Conservation (phyloP, 768 basidiomycete genomes). For the Xerocomellus amylosporus region DNA sequence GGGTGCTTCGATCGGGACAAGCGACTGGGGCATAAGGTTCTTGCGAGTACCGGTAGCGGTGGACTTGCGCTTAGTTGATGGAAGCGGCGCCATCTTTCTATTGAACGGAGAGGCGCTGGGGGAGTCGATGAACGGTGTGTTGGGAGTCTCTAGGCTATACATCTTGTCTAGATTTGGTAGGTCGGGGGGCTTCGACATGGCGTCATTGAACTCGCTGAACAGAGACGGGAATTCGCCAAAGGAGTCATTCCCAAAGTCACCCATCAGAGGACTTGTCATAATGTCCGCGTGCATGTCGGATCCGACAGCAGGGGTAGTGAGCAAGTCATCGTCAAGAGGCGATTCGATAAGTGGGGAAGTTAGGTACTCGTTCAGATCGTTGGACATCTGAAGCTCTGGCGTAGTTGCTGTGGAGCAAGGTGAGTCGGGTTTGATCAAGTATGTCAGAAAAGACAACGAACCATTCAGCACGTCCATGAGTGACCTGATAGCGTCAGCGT, state of each 20-base stretch:
- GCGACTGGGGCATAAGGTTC: conserved; percentile 59
- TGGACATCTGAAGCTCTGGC: conserved; percentile 37
- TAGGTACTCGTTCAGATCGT: conserved; percentile 41
- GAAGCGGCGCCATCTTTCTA: conserved; percentile 11
- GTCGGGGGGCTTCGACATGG: conserved; percentile 13
- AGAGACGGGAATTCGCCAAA: conserved; percentile 35
- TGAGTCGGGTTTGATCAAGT: background rate
- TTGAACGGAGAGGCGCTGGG: conserved; percentile 31
- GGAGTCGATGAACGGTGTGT: conserved; percentile 47
- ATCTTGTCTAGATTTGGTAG: conserved; percentile 35
- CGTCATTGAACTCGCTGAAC: conserved; percentile 23
- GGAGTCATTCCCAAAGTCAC: conserved; percentile 33
- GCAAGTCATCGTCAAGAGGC: conserved; percentile 44
- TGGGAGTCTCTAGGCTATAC: conserved; percentile 48
- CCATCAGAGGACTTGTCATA: conserved; percentile 42
- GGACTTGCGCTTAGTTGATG: conserved; percentile 28
- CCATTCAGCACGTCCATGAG: conserved; percentile 41
- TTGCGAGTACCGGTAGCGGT: conserved; percentile 67
- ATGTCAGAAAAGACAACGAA: conserved; percentile 9
- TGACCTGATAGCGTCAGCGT: conserved; percentile 35
- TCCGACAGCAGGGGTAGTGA: conserved; percentile 42
- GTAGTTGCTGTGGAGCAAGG: conserved; percentile 23
- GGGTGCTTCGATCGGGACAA: conserved; percentile 74
- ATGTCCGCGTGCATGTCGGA: conserved; percentile 38
- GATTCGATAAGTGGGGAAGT: conserved; percentile 49